These are phyloP conservation scores for Aspergillus sp. DNA, from an alignment of 2,329 filamentous ascomycete species.

Conservation along the genomic window DNA sequence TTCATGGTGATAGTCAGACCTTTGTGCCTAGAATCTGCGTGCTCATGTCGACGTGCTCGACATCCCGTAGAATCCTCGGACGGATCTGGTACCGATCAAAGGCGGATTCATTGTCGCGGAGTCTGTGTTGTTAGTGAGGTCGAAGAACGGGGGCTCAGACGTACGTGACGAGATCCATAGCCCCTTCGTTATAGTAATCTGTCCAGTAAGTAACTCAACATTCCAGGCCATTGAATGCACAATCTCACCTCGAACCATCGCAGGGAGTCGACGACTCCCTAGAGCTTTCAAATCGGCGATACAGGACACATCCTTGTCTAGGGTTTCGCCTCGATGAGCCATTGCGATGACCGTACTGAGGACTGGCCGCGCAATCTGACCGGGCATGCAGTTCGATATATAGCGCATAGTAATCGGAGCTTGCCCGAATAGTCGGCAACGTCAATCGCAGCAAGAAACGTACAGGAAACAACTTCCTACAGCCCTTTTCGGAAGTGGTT, in stretches of 20 bases:
- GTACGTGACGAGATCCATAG: constrained; percentile 45
- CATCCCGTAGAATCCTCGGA: constrained; percentile 38
- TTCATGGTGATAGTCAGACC: constrained; percentile 8
- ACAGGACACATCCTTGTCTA: constrained; percentile 21
- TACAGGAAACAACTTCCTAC: no score
- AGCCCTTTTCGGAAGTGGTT: no score
- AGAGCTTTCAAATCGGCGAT: constrained; percentile 34
- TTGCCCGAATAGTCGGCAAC: no score
- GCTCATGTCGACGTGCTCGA: constrained; percentile 35
- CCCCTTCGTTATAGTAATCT: constrained; percentile 52
- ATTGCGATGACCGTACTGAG: constrained; percentile 11
- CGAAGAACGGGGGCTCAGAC: background rate
- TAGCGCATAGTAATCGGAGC: no score
- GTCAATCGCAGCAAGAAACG: no score
- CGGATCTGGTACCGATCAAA: constrained; percentile 44
- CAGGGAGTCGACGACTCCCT: constrained; percentile 31
- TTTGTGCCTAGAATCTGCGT: constrained; percentile 38
- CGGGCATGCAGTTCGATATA: no score
- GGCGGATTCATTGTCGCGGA: constrained; percentile 46
- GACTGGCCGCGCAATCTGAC: no score
- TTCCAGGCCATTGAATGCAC: background rate
- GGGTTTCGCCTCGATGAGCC: constrained; percentile 22
- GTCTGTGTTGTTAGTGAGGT: constrained; percentile 9
- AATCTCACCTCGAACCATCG: constrained; percentile 28
- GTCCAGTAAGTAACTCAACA: constrained; percentile 1